Conservation (phyloP, 257 asterid species). For the Coffea eugenioides region DNA sequence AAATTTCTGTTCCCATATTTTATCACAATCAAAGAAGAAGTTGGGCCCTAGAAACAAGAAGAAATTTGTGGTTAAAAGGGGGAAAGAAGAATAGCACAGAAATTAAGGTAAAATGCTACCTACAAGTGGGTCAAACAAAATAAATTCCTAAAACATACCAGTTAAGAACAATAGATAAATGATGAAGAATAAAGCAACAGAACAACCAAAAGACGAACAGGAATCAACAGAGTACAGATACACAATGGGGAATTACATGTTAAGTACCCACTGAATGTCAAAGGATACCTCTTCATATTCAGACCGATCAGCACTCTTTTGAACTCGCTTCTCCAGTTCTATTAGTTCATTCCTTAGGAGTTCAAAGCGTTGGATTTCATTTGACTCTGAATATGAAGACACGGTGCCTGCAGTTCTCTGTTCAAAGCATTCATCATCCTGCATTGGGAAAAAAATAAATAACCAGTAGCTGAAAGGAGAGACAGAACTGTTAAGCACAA, state of each 20-base stretch:
- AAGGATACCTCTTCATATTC: constrained; percentile 65
- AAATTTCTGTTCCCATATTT: not conserved
- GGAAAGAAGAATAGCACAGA: not conserved
- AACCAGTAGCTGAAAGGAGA: constrained; percentile 6
- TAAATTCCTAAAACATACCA: not conserved
- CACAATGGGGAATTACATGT: not conserved
- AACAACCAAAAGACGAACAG: not conserved
- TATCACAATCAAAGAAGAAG: not conserved
- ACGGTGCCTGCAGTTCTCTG: constrained; percentile 40
- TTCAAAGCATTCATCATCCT: constrained; percentile 45
- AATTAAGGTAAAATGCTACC: not conserved
- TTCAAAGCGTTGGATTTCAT: constrained; percentile 81
- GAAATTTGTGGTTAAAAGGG: not conserved
- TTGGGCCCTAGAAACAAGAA: not conserved
- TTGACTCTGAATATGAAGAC: constrained; percentile 46
- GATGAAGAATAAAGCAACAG: not conserved
- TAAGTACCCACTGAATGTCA: constrained; percentile 2
- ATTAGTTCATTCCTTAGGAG: constrained; percentile 69
- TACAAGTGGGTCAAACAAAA: not conserved
- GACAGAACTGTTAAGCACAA: not conserved
- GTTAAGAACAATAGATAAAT: not conserved
- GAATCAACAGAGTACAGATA: not conserved
- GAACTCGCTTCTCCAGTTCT: constrained; percentile 91
- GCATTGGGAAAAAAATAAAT: constrained; percentile 16
- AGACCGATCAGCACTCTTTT: constrained; percentile 58